phyloP scores from a whole-genome alignment of 805 yeast genomes.

The Wickerhamiella azyma region DNA sequence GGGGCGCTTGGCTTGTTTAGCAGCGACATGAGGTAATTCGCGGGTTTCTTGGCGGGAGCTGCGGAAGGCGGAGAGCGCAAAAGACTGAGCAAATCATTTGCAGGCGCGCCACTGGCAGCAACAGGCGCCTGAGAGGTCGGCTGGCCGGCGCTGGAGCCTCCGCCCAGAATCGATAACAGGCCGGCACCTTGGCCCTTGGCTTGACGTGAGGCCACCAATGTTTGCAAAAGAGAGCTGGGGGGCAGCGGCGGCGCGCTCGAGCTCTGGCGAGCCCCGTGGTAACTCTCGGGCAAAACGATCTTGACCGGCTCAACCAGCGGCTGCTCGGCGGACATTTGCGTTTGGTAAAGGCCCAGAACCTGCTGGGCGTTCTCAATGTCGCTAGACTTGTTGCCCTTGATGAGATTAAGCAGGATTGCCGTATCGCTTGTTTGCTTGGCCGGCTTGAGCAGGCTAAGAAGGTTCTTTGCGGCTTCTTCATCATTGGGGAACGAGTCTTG shows the following conservation, averaged over 20 bases:
- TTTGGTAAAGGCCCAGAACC: conserved; percentile 21
- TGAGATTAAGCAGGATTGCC: conserved; percentile 19
- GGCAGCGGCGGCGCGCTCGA: conserved; percentile 12
- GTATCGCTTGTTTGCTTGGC: conserved; percentile 12
- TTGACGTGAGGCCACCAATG: conserved; percentile 15
- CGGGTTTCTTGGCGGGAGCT: neutral
- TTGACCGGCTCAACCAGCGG: conserved; percentile 6
- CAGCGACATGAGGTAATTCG: conserved; percentile 7
- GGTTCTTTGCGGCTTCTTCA: conserved; percentile 14
- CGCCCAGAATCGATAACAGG: conserved; percentile 9
- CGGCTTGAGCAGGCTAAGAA: conserved; percentile 12
- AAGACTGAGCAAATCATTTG: conserved; percentile 11
- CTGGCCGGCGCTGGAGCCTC: neutral
- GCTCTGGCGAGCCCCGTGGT: conserved; percentile 1
- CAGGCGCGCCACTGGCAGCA: neutral
- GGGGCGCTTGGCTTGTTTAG: neutral
- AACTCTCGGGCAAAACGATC: conserved; percentile 2
- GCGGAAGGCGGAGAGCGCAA: conserved; percentile 8
- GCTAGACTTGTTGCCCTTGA: conserved; percentile 15
- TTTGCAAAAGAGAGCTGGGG: conserved; percentile 16
- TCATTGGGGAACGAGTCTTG: conserved; percentile 8
- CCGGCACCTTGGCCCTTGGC: neutral
- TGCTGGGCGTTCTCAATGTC: conserved; percentile 22
- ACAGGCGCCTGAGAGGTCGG: neutral
- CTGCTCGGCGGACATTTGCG: conserved; percentile 15